Percentiles rank a stretch among this genome's conserved stretches.
phyloP scores from a whole-genome alignment of 2,329 filamentous ascomycete genomes.

The Colletotrichum viniferum region DNA sequence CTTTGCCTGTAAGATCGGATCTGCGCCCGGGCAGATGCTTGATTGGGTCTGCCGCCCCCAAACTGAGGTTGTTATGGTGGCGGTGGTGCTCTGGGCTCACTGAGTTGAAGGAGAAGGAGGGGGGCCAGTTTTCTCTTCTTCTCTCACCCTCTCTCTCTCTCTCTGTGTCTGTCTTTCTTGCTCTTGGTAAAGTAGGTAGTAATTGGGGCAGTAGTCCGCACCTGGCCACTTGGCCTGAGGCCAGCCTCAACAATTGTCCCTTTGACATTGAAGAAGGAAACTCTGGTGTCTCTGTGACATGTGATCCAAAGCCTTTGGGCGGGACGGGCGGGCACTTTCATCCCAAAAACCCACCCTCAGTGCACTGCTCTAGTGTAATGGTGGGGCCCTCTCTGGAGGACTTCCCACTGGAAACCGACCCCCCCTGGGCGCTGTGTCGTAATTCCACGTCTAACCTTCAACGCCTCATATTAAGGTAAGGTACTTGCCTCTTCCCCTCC shows the following conservation, averaged over 20 bases:
- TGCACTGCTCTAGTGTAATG: constrained; percentile 3
- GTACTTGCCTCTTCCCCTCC: background rate
- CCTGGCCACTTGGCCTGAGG: background rate
- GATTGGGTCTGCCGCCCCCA: background rate
- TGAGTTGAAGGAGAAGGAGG: background rate
- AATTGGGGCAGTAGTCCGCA: background rate
- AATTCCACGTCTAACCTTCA: constrained; percentile 5
- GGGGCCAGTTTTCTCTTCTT: background rate
- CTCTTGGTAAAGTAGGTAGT: background rate
- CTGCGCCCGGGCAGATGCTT: background rate
- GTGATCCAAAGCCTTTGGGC: background rate
- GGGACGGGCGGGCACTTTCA: constrained; percentile 10
- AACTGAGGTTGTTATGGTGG: background rate
- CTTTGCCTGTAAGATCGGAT: background rate
- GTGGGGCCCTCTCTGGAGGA: background rate
- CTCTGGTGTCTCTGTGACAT: background rate
- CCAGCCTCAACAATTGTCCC: background rate
- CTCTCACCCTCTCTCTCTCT: background rate
- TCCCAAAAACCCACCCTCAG: background rate
- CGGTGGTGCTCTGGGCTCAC: background rate
- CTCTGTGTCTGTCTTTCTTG: background rate
- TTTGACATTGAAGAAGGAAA: background rate
- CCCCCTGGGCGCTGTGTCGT: constrained; percentile 11
- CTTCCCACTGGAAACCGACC: constrained; percentile 2
- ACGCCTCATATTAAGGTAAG: background rate